A percentile compares a stretch with the other conserved stretches of the same genome.
Conservation (phyloP, 441 rosid genomes). For the Pelargonium fulgidum region DNA sequence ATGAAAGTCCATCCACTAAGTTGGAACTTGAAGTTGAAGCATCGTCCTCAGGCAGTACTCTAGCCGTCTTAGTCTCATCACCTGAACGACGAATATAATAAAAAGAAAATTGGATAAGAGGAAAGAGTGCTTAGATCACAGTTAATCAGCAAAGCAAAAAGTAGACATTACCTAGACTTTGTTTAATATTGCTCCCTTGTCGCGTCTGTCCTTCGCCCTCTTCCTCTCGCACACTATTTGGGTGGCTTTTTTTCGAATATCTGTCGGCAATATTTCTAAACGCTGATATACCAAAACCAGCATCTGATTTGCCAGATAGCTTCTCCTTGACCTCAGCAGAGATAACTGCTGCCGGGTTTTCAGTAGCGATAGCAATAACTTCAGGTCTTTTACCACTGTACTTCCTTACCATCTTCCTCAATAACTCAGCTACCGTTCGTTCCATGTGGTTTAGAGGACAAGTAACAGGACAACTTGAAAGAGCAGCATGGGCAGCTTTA, state of each 20-base stretch:
- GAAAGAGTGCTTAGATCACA: slow-evolving; percentile 13
- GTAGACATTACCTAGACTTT: not conserved
- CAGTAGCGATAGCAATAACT: slow-evolving; percentile 70
- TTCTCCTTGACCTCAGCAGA: slow-evolving; percentile 61
- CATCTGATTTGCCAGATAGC: slow-evolving; percentile 55
- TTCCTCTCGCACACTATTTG: slow-evolving; percentile 29
- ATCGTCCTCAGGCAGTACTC: slow-evolving; percentile 40
- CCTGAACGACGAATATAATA: slow-evolving; percentile 28
- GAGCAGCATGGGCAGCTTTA: slow-evolving; percentile 88
- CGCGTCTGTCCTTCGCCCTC: slow-evolving; percentile 1
- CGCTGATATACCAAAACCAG: slow-evolving; percentile 48
- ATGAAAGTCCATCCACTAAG: slow-evolving; percentile 20
- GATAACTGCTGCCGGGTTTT: slow-evolving; percentile 65
- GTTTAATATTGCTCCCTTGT: not conserved
- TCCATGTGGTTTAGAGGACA: slow-evolving; percentile 89
- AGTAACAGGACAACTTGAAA: slow-evolving; percentile 80
- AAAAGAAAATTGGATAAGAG: slow-evolving; percentile 6
- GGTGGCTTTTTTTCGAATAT: slow-evolving; percentile 31
- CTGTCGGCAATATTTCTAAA: slow-evolving; percentile 44
- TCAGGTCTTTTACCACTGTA: slow-evolving; percentile 95
- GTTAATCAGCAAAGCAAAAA: not conserved
- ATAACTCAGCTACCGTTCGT: slow-evolving; percentile 67
- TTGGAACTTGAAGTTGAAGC: slow-evolving; percentile 31
- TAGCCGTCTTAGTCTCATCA: slow-evolving; percentile 32
- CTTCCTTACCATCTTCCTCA: slow-evolving; percentile 90